Evolutionary conservation across 2,329 filamentous ascomycete species (phyloP).

Genomic region (Colletotrichum viniferum): DNA sequence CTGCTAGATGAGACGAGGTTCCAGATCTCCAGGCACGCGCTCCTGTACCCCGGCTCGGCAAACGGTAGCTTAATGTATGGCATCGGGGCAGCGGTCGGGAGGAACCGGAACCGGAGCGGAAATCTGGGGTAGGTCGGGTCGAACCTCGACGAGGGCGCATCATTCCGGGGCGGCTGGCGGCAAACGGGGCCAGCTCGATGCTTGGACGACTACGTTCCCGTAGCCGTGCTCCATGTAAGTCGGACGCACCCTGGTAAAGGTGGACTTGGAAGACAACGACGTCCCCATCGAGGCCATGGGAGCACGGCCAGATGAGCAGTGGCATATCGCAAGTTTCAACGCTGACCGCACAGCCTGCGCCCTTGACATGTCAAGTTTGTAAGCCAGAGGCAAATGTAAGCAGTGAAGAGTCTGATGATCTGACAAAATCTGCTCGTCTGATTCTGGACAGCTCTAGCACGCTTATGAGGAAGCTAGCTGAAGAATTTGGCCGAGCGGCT

Average conservation of each 20-base stretch:
- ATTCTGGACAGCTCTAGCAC: neutral
- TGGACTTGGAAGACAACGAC: neutral
- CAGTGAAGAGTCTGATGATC: neutral
- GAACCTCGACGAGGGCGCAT: conserved; percentile 20
- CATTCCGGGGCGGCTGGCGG: conserved; percentile 19
- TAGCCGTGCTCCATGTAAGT: conserved; percentile 16
- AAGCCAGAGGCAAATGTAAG: neutral
- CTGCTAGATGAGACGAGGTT: conserved; percentile 14
- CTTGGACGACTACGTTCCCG: conserved; percentile 2
- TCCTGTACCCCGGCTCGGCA: conserved; percentile 19
- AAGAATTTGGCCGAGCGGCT: neutral
- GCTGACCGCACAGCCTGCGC: neutral
- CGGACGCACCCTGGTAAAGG: conserved; percentile 9
- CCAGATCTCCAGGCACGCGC: conserved; percentile 19
- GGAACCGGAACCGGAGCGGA: conserved; percentile 16
- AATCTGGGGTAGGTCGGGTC: conserved; percentile 21
- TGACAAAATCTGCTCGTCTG: neutral
- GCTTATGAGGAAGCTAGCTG: neutral
- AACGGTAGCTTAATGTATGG: conserved; percentile 17
- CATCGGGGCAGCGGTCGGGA: conserved; percentile 17
- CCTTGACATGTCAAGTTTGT: neutral
- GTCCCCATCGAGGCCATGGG: neutral
- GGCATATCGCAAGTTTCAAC: neutral
- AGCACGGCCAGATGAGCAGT: neutral
- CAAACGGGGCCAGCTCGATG: conserved; percentile 16